These are phyloP conservation scores for Moniliella sp. DNA, from an alignment of 1,284 basidiomycete genomes.

Conservation along the genomic window DNA sequence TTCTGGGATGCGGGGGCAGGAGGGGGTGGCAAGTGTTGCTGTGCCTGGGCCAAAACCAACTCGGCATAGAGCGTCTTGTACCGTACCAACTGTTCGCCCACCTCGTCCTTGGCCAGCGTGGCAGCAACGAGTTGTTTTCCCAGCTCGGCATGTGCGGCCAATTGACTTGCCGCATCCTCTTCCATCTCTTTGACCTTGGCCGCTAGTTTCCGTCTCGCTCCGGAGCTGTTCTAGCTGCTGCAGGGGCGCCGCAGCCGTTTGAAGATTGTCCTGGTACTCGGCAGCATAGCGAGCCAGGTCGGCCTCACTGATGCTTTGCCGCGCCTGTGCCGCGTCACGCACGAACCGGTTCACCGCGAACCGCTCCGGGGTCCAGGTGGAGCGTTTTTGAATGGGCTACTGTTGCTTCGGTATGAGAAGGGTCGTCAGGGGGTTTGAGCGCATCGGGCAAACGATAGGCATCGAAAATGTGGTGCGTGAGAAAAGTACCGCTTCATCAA, in stretches of 20 bases:
- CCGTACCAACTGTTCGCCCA: conserved; percentile 25
- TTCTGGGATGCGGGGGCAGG: too few relatives aligned
- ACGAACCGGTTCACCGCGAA: too few relatives aligned
- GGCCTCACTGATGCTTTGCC: conserved; percentile 22
- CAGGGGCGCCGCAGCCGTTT: conserved; percentile 18
- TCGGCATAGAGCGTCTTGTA: conserved; percentile 30
- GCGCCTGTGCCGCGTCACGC: conserved; percentile 25
- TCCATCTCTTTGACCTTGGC: conserved; percentile 24
- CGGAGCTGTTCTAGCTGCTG: conserved; percentile 24
- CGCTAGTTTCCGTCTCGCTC: conserved; percentile 25
- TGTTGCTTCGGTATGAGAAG: too few relatives aligned
- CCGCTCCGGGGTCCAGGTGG: too few relatives aligned
- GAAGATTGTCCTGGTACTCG: conserved; percentile 25
- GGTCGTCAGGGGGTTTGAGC: too few relatives aligned
- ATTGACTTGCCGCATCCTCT: conserved; percentile 15
- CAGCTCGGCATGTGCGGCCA: conserved; percentile 26
- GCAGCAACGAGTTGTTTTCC: conserved; percentile 10
- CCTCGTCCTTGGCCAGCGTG: conserved; percentile 28
- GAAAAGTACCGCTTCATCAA: conserved; percentile 21
- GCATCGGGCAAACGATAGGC: too few relatives aligned
- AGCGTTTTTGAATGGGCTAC: too few relatives aligned
- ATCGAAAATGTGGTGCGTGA: too few relatives aligned
- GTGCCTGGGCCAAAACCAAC: conserved; percentile 6
- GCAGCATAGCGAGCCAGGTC: conserved; percentile 18
- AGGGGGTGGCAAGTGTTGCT: too few relatives aligned